Conservation (phyloP, 176 grass and related monocot species). For the Rhynchospora breviuscula region DNA sequence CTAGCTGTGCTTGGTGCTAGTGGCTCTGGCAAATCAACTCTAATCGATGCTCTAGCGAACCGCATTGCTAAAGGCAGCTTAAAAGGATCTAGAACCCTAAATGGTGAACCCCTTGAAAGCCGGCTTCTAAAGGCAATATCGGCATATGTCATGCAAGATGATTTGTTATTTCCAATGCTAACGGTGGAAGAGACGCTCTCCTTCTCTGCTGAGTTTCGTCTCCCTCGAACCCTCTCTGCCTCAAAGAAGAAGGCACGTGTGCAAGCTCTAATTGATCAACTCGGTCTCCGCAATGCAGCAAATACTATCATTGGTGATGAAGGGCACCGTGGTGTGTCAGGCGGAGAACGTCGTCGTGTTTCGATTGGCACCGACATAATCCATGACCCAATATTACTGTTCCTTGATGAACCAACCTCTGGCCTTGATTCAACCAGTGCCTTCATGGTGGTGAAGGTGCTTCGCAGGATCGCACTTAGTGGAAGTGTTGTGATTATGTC, state of each 20-base stretch:
- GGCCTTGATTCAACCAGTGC: slow-evolving; percentile 95
- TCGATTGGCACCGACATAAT: slow-evolving; percentile 91
- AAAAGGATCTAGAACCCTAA: slow-evolving; percentile 66
- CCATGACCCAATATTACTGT: slow-evolving; percentile 84
- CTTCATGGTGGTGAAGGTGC: slow-evolving; percentile 88
- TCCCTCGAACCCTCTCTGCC: slow-evolving; percentile 51
- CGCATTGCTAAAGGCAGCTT: slow-evolving; percentile 64
- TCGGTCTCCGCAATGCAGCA: slow-evolving; percentile 54
- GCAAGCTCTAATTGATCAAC: slow-evolving; percentile 78
- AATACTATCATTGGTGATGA: slow-evolving; percentile 96
- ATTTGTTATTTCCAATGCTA: slow-evolving; percentile 89
- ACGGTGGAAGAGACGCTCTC: slow-evolving; percentile 83
- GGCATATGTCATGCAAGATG: slow-evolving; percentile 97
- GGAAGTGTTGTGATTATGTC: slow-evolving; percentile 93
- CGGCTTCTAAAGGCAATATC: slow-evolving; percentile 66
- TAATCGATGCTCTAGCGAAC: slow-evolving; percentile 89
- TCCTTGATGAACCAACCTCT: slow-evolving; percentile 95
- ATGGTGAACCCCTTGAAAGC: slow-evolving; percentile 56
- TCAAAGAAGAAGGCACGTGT: slow-evolving; percentile 77
- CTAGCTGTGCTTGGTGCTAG: slow-evolving; percentile 82
- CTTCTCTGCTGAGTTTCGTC: slow-evolving; percentile 95
- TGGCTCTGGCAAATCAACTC: slow-evolving; percentile 90
- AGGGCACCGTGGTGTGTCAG: slow-evolving; percentile 84
- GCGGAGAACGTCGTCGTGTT: slow-evolving; percentile 73
- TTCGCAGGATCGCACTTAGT: slow-evolving; percentile 62